Conservation (phyloP, 495 filamentous ascomycete species). For the Platismatia glauca region DNA sequence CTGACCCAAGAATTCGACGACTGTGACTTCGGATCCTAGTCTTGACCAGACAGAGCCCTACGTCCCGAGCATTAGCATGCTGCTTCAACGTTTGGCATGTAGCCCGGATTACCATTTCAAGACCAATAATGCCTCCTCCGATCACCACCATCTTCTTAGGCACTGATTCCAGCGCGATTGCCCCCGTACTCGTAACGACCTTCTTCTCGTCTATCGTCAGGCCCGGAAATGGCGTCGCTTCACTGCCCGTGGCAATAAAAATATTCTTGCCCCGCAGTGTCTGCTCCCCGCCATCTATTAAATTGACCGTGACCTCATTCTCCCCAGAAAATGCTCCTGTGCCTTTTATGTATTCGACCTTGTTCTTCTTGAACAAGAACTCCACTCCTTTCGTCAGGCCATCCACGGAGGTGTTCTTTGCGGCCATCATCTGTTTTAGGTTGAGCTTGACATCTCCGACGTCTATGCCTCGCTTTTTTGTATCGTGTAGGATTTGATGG, state of each 20-base stretch:
- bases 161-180: constrained; percentile 77
- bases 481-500: constrained; percentile 95
- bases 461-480: constrained; percentile 92
- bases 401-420: constrained; percentile 83
- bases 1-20: constrained; percentile 91
- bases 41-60: constrained; percentile 92
- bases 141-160: constrained; percentile 98
- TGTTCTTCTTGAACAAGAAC: constrained; percentile 97
- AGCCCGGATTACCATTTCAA: constrained; percentile 68
- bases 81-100: not conserved
- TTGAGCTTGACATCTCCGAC: constrained; percentile 96
- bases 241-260: constrained; percentile 89
- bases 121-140: constrained; percentile 95
- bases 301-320: constrained; percentile 83
- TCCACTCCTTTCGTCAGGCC: constrained; percentile 95
- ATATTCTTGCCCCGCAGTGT: constrained; percentile 88
- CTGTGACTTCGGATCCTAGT: constrained; percentile 86
- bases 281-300: constrained; percentile 83
- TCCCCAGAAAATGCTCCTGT: constrained; percentile 77
- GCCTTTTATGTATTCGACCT: constrained; percentile 93
- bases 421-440: constrained; percentile 91
- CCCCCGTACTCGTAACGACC: constrained; percentile 92
- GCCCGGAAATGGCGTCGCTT: constrained; percentile 92
- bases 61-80: constrained; percentile 21
- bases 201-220: constrained; percentile 94